Percentiles rank a stretch among this genome's conserved stretches.
Evolutionary conservation across 2,329 filamentous ascomycete genomes (phyloP).

Genomic region (Graphilbum sp.): DNA sequence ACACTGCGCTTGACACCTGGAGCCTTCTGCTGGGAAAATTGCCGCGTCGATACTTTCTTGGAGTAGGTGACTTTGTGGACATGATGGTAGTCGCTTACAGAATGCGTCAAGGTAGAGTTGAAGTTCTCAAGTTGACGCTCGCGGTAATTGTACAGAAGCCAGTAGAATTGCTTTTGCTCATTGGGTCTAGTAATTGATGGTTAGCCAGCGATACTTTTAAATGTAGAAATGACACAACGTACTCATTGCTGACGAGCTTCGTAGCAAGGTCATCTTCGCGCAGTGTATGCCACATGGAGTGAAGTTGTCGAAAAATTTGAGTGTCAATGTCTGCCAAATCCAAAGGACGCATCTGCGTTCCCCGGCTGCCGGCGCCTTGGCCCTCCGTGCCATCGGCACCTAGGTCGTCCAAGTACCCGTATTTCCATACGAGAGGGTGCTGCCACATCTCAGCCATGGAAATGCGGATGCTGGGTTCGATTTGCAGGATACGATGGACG

Average conservation of each 20-base stretch:
- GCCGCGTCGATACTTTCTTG: slow-evolving; percentile 43
- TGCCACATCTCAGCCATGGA: slow-evolving; percentile 68
- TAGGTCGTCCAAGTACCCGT: slow-evolving; percentile 56
- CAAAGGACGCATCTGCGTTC: slow-evolving; percentile 40
- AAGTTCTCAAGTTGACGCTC: slow-evolving; percentile 81
- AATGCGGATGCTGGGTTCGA: slow-evolving; percentile 65
- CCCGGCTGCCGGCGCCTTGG: slow-evolving; percentile 36
- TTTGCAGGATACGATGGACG: slow-evolving; percentile 61
- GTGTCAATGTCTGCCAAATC: slow-evolving; percentile 55
- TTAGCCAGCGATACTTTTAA: not conserved
- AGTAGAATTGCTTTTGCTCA: slow-evolving; percentile 89
- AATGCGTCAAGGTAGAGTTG: slow-evolving; percentile 63
- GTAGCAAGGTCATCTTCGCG: slow-evolving; percentile 54
- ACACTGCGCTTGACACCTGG: slow-evolving; percentile 35
- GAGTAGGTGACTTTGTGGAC: slow-evolving; percentile 41
- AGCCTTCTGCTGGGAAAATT: slow-evolving; percentile 32
- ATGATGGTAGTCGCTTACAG: slow-evolving; percentile 83
- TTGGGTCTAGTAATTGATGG: slow-evolving; percentile 44
- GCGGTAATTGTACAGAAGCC: slow-evolving; percentile 64
- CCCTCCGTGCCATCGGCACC: slow-evolving; percentile 30
- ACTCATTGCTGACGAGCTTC: slow-evolving; percentile 50
- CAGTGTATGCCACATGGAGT: slow-evolving; percentile 81
- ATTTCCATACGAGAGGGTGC: slow-evolving; percentile 75
- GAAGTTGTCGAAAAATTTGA: slow-evolving; percentile 70
- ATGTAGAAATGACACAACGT: slow-evolving; percentile 17